Evolutionary conservation across 768 basidiomycete genomes (phyloP).

Genomic region (Lepiota venenata): DNA sequence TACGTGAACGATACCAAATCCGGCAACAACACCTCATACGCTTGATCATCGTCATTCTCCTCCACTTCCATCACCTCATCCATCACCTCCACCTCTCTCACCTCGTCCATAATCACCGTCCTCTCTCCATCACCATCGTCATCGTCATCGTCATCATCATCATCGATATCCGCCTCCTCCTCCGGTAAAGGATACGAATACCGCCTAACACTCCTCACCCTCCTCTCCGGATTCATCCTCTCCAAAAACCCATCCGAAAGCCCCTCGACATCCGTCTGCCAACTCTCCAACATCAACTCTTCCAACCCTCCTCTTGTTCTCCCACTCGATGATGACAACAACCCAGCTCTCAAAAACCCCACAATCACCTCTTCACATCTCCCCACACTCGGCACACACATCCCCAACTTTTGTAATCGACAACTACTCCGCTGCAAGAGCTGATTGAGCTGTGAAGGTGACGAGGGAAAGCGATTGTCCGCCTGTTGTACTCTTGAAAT

Average conservation of each 20-base stretch:
- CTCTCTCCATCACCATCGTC: neutral
- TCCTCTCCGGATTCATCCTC: conserved; percentile 11
- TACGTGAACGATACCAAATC: conserved; percentile 3
- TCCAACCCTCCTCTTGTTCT: neutral
- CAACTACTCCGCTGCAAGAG: neutral
- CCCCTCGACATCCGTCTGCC: conserved; percentile 9
- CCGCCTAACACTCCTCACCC: conserved; percentile 2
- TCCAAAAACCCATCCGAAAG: conserved; percentile 8
- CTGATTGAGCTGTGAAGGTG: neutral
- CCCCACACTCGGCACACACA: conserved; percentile 8
- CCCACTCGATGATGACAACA: neutral
- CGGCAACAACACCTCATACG: conserved; percentile 7
- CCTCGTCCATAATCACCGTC: conserved; percentile 6
- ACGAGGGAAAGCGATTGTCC: neutral
- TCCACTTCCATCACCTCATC: conserved; percentile 1
- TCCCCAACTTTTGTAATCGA: neutral
- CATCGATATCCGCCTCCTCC: neutral
- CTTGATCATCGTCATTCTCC: conserved; percentile 2
- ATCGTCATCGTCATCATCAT: neutral
- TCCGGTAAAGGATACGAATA: conserved; percentile 4
- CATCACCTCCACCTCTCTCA: neutral
- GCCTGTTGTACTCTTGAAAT: conserved; percentile 10
- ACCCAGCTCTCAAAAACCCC: neutral
- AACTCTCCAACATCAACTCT: conserved; percentile 9
- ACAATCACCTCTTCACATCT: conserved; percentile 6